Conservation (phyloP, 2,329 filamentous ascomycete genomes). For the Ascochyta rabiei region DNA sequence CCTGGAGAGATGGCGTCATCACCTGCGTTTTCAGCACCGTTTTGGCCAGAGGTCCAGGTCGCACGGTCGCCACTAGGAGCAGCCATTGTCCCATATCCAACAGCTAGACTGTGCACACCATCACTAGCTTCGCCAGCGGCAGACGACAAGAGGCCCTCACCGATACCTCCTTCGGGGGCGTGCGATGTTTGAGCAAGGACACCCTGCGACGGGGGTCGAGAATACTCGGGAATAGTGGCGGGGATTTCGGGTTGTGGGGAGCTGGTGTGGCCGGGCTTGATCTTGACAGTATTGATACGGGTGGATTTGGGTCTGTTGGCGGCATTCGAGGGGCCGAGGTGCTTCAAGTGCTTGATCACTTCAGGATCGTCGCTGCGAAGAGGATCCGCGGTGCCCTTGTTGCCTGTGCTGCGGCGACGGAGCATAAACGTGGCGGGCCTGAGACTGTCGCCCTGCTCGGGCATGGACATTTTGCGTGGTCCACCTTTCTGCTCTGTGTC, state of each 20-base stretch:
- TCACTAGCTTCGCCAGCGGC: constrained; percentile 67
- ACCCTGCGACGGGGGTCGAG: constrained; percentile 31
- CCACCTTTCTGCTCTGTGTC: constrained; percentile 25
- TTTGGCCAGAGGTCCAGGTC: constrained; percentile 37
- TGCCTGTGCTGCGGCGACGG: constrained; percentile 54
- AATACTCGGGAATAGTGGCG: constrained; percentile 52
- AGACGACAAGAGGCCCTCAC: constrained; percentile 59
- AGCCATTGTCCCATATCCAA: constrained; percentile 53
- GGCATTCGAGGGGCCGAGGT: constrained; percentile 68
- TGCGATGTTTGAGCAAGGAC: constrained; percentile 32
- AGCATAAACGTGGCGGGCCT: constrained; percentile 52
- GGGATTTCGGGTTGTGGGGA: constrained; percentile 65
- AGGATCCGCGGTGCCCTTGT: constrained; percentile 42
- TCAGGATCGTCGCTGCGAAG: constrained; percentile 61
- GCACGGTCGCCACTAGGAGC: constrained; percentile 33
- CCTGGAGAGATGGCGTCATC: constrained; percentile 33
- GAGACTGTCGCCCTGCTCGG: constrained; percentile 35
- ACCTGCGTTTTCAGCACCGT: constrained; percentile 20
- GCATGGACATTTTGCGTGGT: constrained; percentile 40
- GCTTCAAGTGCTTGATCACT: constrained; percentile 65
- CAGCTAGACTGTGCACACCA: constrained; percentile 65
- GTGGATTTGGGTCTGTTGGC: constrained; percentile 66
- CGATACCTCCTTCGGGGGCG: constrained; percentile 59
- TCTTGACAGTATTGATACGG: constrained; percentile 67
- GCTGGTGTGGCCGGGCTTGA: constrained; percentile 65